Evolutionary conservation across 371 early-diverging fungal genomes (phyloP).

Genomic region (Mortierella sp.): DNA sequence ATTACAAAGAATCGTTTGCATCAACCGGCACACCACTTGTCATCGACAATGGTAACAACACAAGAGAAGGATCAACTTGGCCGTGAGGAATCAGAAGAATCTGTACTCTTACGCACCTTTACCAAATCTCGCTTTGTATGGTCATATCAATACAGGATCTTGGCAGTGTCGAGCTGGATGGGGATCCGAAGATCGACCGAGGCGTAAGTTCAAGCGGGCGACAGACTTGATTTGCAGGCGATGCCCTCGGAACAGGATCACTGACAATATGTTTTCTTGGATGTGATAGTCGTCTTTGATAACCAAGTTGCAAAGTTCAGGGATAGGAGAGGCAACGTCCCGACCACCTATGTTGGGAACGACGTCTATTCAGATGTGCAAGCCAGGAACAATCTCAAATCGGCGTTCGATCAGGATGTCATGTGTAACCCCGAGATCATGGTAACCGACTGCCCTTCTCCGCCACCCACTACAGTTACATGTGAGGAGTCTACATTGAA

Average conservation of each 20-base stretch:
- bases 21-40: slow-evolving; percentile 62
- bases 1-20: slow-evolving; percentile 54
- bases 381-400: slow-evolving; percentile 73
- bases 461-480: too few species aligned
- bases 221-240: neutral
- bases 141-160: slow-evolving; percentile 64
- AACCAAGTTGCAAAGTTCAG: slow-evolving; percentile 83
- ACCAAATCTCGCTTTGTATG: neutral
- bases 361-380: slow-evolving; percentile 78
- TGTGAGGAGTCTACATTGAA: too few species aligned
- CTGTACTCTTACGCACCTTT: too few species aligned
- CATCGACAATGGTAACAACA: slow-evolving; percentile 71
- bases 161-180: slow-evolving; percentile 86
- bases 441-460: too few species aligned
- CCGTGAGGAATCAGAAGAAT: too few species aligned
- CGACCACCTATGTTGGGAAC: slow-evolving; percentile 77
- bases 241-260: too few species aligned
- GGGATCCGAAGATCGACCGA: slow-evolving; percentile 72
- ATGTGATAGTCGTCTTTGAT: slow-evolving; percentile 76
- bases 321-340: slow-evolving; percentile 74
- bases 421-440: slow-evolving; percentile 78
- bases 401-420: slow-evolving; percentile 80
- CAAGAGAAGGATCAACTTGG: too few species aligned
- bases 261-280: too few species aligned
- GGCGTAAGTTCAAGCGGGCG: slow-evolving; percentile 57